A percentile compares a stretch with the other conserved stretches of the same genome.
Conservation (phyloP, 805 yeast species). For the Metschnikowia similis region DNA sequence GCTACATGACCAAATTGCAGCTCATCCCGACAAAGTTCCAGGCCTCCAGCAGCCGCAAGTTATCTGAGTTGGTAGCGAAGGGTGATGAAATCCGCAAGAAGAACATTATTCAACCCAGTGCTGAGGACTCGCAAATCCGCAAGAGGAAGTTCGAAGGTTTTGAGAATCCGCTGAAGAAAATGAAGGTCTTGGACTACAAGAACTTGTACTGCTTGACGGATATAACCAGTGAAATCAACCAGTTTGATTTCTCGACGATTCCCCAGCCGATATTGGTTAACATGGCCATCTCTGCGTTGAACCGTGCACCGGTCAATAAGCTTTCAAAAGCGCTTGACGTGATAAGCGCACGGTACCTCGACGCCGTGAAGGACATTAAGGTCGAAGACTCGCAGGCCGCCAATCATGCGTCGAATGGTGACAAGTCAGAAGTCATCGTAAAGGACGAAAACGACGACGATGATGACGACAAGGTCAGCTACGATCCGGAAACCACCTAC, state of each 20-base stretch:
- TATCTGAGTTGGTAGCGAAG: constrained; percentile 27
- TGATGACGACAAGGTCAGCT: constrained; percentile 22
- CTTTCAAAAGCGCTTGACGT: constrained; percentile 67
- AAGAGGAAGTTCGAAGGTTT: constrained; percentile 43
- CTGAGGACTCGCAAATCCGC: constrained; percentile 28
- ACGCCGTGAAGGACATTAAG: constrained; percentile 22
- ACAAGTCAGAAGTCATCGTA: constrained; percentile 14
- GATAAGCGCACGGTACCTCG: constrained; percentile 60
- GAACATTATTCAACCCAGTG: constrained; percentile 27
- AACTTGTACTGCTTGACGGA: constrained; percentile 66
- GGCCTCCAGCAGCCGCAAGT: constrained; percentile 24
- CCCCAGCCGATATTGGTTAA: constrained; percentile 60
- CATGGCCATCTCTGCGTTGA: constrained; percentile 65
- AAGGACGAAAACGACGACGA: constrained; percentile 19
- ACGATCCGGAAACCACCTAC: constrained; percentile 41
- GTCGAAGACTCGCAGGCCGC: background rate
- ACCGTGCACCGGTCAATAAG: constrained; percentile 46
- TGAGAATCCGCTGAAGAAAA: constrained; percentile 26
- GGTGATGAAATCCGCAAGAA: constrained; percentile 41
- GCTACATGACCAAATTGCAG: constrained; percentile 34
- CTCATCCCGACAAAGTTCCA: constrained; percentile 34
- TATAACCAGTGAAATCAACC: constrained; percentile 53
- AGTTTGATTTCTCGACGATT: constrained; percentile 66
- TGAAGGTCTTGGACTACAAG: constrained; percentile 44
- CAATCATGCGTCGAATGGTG: constrained; percentile 8